Evolutionary conservation across 169 alveolate species (phyloP), one percentile per base, ranked within the genome.

Genomic region (Cyclospora cayetanensis): DNA sequence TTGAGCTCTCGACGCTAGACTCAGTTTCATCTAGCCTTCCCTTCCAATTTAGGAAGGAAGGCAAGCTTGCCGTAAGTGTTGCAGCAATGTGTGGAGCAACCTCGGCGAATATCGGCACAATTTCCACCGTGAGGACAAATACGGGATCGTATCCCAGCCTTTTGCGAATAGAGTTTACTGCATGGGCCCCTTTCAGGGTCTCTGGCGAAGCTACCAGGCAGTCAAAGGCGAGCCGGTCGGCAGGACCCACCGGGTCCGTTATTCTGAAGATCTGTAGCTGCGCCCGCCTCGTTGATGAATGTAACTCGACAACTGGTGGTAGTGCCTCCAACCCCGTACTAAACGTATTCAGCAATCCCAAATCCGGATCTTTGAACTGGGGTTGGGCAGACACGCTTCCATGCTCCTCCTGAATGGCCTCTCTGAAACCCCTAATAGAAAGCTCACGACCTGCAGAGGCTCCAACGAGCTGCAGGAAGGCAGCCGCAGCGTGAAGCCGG

Each of bases 211-310:
- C 91, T 18, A 90, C 94, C 11, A 90, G 82, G 37, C 82, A 77
- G 72, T 90, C 94, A 25, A 80, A 90, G 29, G 43, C 68, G 53
- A 80, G 53, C 39, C 50, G 63, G 74, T 68, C 94, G 11, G 94
- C 87, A 46, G 94, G 94, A 25, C 94, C 94, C 9, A 90, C 68
- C 50, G 91, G 80, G 42, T 90, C 91, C 29, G 42, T 52, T 20
- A 90, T 53, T 25, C 90, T 82, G 29, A 50, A 76, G 50, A 90
- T 55, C 27, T 50, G 53, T 66, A 84, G 34, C 27, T 55, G 80
- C 77, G 43, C 2, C 74, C 5, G 22, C 53, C 52, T 25, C 11
- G 46, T 20, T 55, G 46, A 25, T n/a, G 77, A 9, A 18, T n/a
- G 20, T 12, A 31, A 35, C 39, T 34, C 90, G 12, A 22, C 2